phyloP scores from a whole-genome alignment of 768 basidiomycete species.

The Rhizopogon sp. region DNA sequence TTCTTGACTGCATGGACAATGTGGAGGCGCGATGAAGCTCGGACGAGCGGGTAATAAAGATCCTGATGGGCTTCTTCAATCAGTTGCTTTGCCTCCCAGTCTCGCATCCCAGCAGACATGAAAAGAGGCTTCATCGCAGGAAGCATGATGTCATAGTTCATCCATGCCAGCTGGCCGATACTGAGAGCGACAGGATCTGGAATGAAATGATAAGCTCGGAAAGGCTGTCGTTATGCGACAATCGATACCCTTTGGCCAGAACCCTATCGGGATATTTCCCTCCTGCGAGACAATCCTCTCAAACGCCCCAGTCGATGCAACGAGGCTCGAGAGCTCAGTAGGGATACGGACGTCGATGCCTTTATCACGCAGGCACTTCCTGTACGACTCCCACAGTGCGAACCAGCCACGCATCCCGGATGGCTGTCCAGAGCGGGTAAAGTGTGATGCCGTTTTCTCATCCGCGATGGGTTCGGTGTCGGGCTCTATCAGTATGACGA shows the following conservation, averaged over 20 bases:
- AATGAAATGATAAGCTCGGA: constrained; percentile 6
- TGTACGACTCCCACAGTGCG: constrained; percentile 58
- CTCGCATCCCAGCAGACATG: constrained; percentile 45
- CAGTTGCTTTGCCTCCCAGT: constrained; percentile 49
- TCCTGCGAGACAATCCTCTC: constrained; percentile 51
- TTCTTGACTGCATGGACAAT: constrained; percentile 50
- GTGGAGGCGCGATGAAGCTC: constrained; percentile 48
- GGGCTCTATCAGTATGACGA: constrained; percentile 62
- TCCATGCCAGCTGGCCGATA: constrained; percentile 69
- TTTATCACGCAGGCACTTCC: constrained; percentile 45
- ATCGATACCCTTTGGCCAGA: constrained; percentile 51
- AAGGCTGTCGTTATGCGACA: constrained; percentile 5
- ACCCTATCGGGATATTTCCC: constrained; percentile 63
- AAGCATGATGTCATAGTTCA: constrained; percentile 63
- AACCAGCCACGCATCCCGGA: constrained; percentile 54
- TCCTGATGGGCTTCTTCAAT: constrained; percentile 62
- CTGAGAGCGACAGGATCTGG: constrained; percentile 55
- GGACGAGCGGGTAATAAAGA: constrained; percentile 53
- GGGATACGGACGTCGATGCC: constrained; percentile 57
- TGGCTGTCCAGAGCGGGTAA: constrained; percentile 25
- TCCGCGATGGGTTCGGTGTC: constrained; percentile 49
- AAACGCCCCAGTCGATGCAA: constrained; percentile 46
- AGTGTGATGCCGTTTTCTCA: constrained; percentile 34
- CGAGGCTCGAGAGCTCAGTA: constrained; percentile 43
- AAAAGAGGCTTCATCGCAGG: constrained; percentile 61